phyloP scores from a whole-genome alignment of 1,284 basidiomycete genomes.

The Microbotryomycetes sp. region DNA sequence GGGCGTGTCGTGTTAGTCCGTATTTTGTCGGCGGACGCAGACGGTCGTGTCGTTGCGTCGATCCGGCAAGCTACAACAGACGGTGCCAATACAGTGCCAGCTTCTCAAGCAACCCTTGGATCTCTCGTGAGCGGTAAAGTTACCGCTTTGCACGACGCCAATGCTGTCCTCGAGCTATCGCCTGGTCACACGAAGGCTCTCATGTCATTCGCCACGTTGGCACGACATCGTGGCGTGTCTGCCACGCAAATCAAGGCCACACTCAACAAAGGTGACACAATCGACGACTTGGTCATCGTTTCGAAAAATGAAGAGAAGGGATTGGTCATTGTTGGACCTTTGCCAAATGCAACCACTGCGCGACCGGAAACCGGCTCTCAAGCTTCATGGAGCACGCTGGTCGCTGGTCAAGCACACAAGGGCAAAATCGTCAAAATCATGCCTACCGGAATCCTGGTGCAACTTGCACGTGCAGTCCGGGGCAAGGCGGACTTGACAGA shows the following conservation, averaged over 20 bases:
- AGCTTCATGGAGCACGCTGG: constrained; percentile 56
- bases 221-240: constrained; percentile 65
- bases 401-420: constrained; percentile 63
- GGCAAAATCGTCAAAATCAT: constrained; percentile 58
- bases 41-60: constrained; percentile 69
- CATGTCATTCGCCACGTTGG: constrained; percentile 76
- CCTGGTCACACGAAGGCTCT: constrained; percentile 70
- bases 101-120: constrained; percentile 50
- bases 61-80: constrained; percentile 65
- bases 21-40: constrained; percentile 67
- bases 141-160: constrained; percentile 73
- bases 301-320: constrained; percentile 83
- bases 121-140: constrained; percentile 64
- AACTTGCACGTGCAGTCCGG: constrained; percentile 60
- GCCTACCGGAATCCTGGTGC: constrained; percentile 62
- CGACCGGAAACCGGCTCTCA: constrained; percentile 42
- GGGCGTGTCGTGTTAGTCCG: constrained; percentile 84
- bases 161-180: constrained; percentile 65
- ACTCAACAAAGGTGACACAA: constrained; percentile 61
- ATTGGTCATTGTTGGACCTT: constrained; percentile 73
- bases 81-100: constrained; percentile 27
- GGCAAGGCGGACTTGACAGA: constrained; percentile 77
- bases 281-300: constrained; percentile 76
- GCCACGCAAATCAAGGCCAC: constrained; percentile 62
- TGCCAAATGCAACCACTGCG: constrained; percentile 39